These are phyloP conservation scores for Musa acuminata DNA, from an alignment of 176 grass and related monocot genomes.

Conservation along the genomic window DNA sequence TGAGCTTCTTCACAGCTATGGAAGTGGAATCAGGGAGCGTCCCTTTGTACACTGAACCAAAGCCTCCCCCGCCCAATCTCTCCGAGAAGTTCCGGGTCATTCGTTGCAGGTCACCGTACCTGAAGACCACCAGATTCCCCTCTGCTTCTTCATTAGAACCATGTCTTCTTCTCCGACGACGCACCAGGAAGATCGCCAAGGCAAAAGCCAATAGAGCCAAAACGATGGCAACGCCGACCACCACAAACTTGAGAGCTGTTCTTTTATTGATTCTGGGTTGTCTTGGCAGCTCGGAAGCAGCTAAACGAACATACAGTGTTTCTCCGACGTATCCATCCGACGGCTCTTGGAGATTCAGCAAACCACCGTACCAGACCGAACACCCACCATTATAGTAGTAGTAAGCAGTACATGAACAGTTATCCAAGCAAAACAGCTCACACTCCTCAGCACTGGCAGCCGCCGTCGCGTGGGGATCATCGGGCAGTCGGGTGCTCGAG, in stretches of 20 bases:
- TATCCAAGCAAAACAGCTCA: conserved; percentile 25
- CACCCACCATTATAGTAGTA: conserved; percentile 27
- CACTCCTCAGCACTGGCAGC: conserved; percentile 28
- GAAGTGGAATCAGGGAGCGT: conserved; percentile 20
- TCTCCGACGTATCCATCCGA: conserved; percentile 19
- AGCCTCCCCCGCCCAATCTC: conserved; percentile 43
- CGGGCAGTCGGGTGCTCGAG: conserved; percentile 24
- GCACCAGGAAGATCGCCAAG: conserved; percentile 10
- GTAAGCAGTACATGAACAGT: conserved; percentile 51
- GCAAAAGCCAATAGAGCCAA: conserved; percentile 12
- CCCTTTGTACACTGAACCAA: conserved; percentile 63
- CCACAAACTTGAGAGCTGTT: neutral
- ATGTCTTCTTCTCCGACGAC: conserved; percentile 3
- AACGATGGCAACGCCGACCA: conserved; percentile 1
- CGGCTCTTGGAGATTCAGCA: conserved; percentile 42
- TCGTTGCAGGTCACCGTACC: conserved; percentile 24
- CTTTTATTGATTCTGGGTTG: conserved; percentile 9
- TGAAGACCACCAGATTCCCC: conserved; percentile 24
- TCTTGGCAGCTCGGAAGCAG: conserved; percentile 25
- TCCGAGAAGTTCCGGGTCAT: conserved; percentile 43
- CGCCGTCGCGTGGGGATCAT: conserved; percentile 16
- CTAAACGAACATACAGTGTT: conserved; percentile 41
- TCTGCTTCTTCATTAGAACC: neutral
- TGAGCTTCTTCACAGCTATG: conserved; percentile 59
- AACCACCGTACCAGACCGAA: conserved; percentile 30